Evolutionary conservation across 83 land plant species (phyloP).

Genomic region (Thuja plicata): DNA sequence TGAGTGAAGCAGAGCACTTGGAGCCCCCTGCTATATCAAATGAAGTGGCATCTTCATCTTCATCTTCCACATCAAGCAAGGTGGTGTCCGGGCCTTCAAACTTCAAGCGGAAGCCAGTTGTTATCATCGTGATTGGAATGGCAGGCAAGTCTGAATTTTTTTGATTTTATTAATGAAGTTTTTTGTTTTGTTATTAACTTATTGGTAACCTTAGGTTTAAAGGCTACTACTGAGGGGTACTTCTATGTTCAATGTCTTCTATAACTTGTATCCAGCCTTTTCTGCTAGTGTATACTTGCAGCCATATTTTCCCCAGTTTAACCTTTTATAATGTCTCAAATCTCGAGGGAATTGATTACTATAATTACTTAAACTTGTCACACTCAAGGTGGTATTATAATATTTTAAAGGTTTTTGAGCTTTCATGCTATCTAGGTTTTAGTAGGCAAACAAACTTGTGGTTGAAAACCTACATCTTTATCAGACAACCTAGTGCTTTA

Average conservation of each 20-base stretch:
- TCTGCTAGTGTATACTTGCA: neutral
- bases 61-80: slow-evolving; percentile 9
- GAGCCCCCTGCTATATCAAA: neutral
- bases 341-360: neutral
- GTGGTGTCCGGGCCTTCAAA: neutral
- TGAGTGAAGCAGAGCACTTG: neutral
- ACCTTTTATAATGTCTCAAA: neutral
- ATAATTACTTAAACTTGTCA: neutral
- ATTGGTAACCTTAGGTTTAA: neutral
- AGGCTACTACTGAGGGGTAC: neutral
- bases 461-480: no score
- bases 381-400: neutral
- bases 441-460: neutral
- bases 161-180: neutral
- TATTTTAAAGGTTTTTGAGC: no score
- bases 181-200: neutral
- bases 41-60: neutral
- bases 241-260: neutral
- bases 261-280: neutral
- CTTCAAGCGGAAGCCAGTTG: slow-evolving; percentile 79
- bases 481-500: neutral
- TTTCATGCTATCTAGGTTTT: neutral
- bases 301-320: neutral
- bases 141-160: slow-evolving; percentile 56
- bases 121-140: slow-evolving; percentile 96